A percentile compares a stretch with the other conserved stretches of the same genome.
Conservation (phyloP, 208 protist species). For the Acanthamoeba quina region DNA sequence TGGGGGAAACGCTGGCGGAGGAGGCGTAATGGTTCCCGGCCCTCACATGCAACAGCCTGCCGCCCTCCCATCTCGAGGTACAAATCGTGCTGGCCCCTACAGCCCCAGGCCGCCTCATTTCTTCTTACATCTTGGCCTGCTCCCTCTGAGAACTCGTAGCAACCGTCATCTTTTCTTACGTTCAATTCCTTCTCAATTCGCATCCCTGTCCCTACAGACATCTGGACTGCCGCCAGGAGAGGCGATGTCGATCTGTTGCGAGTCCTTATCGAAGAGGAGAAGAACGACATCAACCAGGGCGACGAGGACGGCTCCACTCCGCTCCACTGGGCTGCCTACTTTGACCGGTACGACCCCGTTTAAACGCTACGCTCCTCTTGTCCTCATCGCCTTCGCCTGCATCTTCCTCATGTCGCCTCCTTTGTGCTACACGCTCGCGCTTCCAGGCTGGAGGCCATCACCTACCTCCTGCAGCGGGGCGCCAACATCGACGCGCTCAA, state of each 20-base stretch:
- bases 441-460: not conserved
- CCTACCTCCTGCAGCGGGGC: constrained; percentile 25
- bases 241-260: constrained; percentile 16
- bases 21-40: not conserved
- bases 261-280: constrained; percentile 40
- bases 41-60: not conserved
- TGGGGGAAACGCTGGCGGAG: not conserved
- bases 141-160: not conserved
- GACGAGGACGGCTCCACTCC: constrained; percentile 48
- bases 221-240: constrained; percentile 31
- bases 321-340: constrained; percentile 52
- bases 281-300: not conserved
- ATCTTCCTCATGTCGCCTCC: no score
- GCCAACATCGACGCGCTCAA: constrained; percentile 33
- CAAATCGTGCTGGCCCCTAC: no score
- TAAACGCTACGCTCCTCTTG: not conserved
- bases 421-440: not conserved
- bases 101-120: not conserved
- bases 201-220: not conserved
- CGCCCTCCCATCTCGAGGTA: not conserved
- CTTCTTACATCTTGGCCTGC: not conserved
- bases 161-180: not conserved
- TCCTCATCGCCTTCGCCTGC: no score
- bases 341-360: not conserved
- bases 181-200: not conserved